Evolutionary conservation across 2,329 filamentous ascomycete genomes (phyloP).

Genomic region (Elsinoe perseae): DNA sequence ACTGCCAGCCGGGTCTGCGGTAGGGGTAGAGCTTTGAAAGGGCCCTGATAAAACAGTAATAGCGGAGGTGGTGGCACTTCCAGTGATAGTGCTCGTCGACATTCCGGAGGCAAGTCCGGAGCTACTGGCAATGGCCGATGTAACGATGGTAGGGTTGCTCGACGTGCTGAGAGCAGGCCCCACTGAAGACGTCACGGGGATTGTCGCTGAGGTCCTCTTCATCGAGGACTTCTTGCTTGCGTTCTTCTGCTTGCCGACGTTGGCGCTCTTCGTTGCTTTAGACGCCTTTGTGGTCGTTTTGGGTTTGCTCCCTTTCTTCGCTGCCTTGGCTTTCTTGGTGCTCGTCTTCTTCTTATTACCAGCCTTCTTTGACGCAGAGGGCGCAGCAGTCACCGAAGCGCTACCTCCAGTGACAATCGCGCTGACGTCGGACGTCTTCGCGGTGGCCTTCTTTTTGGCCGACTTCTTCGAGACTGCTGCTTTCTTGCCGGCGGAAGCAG

Average conservation of each 20-base stretch:
- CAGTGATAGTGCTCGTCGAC: not conserved
- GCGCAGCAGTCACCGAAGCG: not conserved
- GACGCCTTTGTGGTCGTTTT: constrained; percentile 1
- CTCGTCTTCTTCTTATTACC: not conserved
- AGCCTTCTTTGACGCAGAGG: not conserved
- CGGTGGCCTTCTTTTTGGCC: not conserved
- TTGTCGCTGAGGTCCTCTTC: not conserved
- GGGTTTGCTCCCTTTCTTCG: not conserved
- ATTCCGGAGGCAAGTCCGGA: not conserved
- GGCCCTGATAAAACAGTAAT: not conserved
- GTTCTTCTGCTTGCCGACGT: constrained; percentile 6
- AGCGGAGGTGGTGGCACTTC: not conserved
- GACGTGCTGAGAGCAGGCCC: not conserved
- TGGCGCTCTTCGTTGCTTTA: not conserved
- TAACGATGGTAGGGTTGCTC: not conserved
- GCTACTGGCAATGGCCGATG: not conserved
- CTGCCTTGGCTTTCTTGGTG: not conserved
- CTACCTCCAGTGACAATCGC: not conserved
- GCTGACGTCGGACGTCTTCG: not conserved
- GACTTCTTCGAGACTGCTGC: not conserved
- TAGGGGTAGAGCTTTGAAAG: not conserved
- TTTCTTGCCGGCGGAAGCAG: not conserved
- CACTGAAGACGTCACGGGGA: too few relatives aligned
- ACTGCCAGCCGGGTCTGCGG: too few relatives aligned
- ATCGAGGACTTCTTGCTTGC: not conserved